Percentiles rank a stretch among this genome's conserved stretches.
Evolutionary conservation across 164 flowering plant species (phyloP).

Genomic region (Berberis thunbergii): DNA sequence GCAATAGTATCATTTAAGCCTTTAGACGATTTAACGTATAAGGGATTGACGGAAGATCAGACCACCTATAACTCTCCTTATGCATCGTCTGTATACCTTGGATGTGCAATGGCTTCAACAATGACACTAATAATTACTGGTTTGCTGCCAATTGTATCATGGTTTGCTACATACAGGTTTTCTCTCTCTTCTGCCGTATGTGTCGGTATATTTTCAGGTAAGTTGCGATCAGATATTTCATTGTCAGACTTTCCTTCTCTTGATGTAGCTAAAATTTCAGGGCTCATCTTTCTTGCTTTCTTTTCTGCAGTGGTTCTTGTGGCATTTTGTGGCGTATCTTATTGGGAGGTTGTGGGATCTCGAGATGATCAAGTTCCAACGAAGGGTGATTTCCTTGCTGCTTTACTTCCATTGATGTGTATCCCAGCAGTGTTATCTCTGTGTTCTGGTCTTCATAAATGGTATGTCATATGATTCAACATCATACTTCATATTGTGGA

Average conservation of each 20-base stretch:
- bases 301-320: slow-evolving; percentile 73
- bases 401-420: slow-evolving; percentile 88
- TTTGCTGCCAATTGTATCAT: slow-evolving; percentile 81
- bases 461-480: slow-evolving; percentile 37
- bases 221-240: neutral
- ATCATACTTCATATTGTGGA: neutral
- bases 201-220: slow-evolving; percentile 76
- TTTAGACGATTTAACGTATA: slow-evolving; percentile 64
- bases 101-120: slow-evolving; percentile 93
- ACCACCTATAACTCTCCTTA: slow-evolving; percentile 57
- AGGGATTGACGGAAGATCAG: slow-evolving; percentile 43
- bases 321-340: slow-evolving; percentile 87
- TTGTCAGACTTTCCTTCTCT: neutral
- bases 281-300: neutral
- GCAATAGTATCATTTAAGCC: slow-evolving; percentile 84
- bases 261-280: neutral
- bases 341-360: slow-evolving; percentile 65
- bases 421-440: slow-evolving; percentile 90
- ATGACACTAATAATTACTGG: slow-evolving; percentile 77
- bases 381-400: slow-evolving; percentile 83
- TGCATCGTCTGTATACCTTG: slow-evolving; percentile 75
- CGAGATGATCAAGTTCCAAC: slow-evolving; percentile 64
- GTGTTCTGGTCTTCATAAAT: slow-evolving; percentile 74
- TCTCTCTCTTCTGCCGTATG: slow-evolving; percentile 81
- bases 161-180: slow-evolving; percentile 96